A percentile compares a stretch with the other conserved stretches of the same genome.
Conservation (phyloP, 345 rosid genomes). For the Eutrema yunnanense region DNA sequence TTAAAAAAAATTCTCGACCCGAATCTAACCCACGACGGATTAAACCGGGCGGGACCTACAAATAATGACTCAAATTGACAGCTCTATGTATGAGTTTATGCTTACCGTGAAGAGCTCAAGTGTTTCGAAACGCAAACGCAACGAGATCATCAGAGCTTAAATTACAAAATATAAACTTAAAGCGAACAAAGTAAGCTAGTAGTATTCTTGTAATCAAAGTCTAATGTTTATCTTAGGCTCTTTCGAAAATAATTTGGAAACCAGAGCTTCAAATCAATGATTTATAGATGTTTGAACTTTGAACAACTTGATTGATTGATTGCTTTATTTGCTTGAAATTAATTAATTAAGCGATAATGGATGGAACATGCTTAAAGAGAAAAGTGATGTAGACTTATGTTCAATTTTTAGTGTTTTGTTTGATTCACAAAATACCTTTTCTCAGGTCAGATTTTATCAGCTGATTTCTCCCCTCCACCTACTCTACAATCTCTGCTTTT, state of each 20-base stretch:
- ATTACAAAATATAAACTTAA: no score
- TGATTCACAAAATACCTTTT: not conserved
- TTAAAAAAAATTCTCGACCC: no score
- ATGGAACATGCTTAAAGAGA: conserved; percentile 15
- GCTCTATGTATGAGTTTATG: no score
- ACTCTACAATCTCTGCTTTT: not conserved
- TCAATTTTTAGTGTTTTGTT: not conserved
- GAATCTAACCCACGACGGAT: no score
- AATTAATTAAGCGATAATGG: not conserved
- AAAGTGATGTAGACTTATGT: conserved; percentile 2
- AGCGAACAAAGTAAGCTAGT: no score
- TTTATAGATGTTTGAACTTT: not conserved
- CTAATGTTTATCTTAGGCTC: not conserved
- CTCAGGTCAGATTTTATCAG: not conserved
- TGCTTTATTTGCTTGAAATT: not conserved
- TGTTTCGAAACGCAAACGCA: no score
- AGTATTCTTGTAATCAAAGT: no score
- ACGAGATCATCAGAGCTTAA: no score
- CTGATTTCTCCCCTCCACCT: conserved; percentile 1
- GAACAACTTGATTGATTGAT: not conserved
- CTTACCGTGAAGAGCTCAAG: no score
- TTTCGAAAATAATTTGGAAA: not conserved
- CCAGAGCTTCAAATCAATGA: not conserved
- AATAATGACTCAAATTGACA: no score
- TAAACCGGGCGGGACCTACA: no score